Evolutionary conservation across 805 yeast species (phyloP), one percentile per base, ranked within the genome.

Genomic region (Metschnikowia colocasiae): DNA sequence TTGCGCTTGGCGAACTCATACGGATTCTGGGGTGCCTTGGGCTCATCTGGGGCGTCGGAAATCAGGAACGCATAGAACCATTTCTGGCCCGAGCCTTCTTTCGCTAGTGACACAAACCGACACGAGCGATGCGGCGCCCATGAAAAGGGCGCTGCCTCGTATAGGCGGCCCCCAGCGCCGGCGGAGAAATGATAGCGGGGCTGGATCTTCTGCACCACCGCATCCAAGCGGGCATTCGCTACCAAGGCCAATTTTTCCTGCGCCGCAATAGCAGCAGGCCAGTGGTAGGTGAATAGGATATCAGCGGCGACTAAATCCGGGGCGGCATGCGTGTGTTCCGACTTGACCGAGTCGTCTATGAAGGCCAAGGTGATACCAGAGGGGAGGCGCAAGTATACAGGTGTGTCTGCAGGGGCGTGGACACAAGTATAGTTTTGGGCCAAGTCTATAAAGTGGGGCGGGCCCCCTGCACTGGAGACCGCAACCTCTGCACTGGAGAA

Each of bases 51-150:
- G 3, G 56, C 57, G 1, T 51, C 50, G 4, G 48, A 40, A 2
- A 60, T 59, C 16, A 62, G 68, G 26, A 87, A 87, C 0, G 95
- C 96, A 66, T 87, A 88, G 51, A 81, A 83, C 91, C 92, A 88
- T 48, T 68, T 65, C 8, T 73, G 71, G 1, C 75, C 75, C 2
- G 77, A 67, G 0, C 82, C 85, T 60, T 73, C 84, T 41, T 73
- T 70, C 0, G 80, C 85, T 40, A 87, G 60, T 59, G 89, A 81
- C 13, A 87, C 75, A 55, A 85, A 84, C 44, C 95, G 69, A 0
- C 89, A 79, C 1, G 74, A 58, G 12, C 71, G 57, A 0, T 64
- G 71, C 5, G 59, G 47, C 2, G 67, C 70, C 88, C 88, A 83
- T 43, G 67, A 53, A 58, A 87, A 82, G 1, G 88, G 82, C 19